Percentiles rank a stretch among this genome's conserved stretches.
Conservation (phyloP, 805 yeast genomes). For the Lachancea lanzarotensis region DNA sequence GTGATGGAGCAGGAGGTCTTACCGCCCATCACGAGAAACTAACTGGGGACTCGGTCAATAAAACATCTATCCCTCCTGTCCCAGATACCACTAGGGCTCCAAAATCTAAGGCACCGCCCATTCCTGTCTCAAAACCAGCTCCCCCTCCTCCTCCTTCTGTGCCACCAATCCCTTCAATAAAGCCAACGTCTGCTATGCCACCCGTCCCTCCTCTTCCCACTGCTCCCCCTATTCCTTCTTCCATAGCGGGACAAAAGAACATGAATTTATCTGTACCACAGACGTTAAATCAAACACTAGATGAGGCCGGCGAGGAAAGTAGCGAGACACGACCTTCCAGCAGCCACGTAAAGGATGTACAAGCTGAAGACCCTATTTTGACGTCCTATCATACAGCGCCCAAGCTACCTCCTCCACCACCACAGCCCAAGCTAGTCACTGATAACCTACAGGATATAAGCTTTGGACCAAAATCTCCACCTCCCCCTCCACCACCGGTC, state of each 20-base stretch:
- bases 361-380: no score
- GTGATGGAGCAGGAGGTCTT: neutral
- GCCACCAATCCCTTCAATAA: conserved; percentile 7
- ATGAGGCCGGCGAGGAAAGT: no score
- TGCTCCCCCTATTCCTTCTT: neutral
- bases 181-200: conserved; percentile 5
- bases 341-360: no score
- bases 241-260: neutral
- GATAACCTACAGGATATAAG: neutral
- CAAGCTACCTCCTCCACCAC: conserved; percentile 7
- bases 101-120: neutral
- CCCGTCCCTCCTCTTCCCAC: conserved; percentile 13
- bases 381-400: conserved; percentile 5
- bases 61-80: neutral
- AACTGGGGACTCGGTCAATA: neutral
- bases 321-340: neutral
- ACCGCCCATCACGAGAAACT: neutral
- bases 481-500: conserved; percentile 7
- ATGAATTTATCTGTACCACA: no score
- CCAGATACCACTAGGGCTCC: neutral
- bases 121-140: neutral
- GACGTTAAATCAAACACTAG: no score
- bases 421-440: conserved; percentile 5
- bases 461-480: conserved; percentile 9
- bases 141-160: neutral